These are phyloP conservation scores for Sclerotinia nivalis DNA, from an alignment of 2,329 filamentous ascomycete genomes.

Conservation along the genomic window DNA sequence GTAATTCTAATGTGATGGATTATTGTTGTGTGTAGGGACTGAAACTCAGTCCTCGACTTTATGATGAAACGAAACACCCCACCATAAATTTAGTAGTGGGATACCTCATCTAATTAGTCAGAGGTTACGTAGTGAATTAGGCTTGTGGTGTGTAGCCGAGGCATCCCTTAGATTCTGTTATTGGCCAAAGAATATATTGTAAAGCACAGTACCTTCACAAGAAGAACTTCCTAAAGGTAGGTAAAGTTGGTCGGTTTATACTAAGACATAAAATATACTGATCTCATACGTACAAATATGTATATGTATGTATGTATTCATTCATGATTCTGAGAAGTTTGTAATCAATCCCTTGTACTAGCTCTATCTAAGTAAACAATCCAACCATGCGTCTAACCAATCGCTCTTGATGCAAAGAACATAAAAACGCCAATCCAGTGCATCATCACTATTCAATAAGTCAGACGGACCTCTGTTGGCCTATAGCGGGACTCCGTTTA, in stretches of 20 bases:
- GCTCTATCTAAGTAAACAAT: not conserved
- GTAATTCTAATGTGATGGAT: slow-evolving; percentile 47
- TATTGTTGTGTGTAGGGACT: slow-evolving; percentile 7
- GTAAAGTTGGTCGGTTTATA: no score
- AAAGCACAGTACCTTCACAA: no score
- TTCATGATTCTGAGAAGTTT: not conserved
- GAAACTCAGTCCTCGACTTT: not conserved
- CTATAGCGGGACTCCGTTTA: not conserved
- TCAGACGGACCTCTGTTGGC: not conserved
- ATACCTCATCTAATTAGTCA: not conserved
- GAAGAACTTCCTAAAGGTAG: no score
- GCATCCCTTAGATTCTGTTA: no score
- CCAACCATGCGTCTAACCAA: not conserved
- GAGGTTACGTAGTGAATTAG: no score
- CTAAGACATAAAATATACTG: no score
- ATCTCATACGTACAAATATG: no score
- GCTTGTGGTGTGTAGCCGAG: no score
- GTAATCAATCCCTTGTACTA: not conserved
- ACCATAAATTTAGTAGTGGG: slow-evolving; percentile 1
- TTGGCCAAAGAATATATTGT: no score
- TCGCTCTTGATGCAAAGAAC: slow-evolving; percentile 10
- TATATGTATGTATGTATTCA: no score
- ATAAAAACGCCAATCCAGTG: not conserved
- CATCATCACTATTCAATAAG: not conserved
- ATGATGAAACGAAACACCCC: not conserved